Conservation (phyloP, 495 filamentous ascomycete species). For the Clavariopsis aquatica region DNA sequence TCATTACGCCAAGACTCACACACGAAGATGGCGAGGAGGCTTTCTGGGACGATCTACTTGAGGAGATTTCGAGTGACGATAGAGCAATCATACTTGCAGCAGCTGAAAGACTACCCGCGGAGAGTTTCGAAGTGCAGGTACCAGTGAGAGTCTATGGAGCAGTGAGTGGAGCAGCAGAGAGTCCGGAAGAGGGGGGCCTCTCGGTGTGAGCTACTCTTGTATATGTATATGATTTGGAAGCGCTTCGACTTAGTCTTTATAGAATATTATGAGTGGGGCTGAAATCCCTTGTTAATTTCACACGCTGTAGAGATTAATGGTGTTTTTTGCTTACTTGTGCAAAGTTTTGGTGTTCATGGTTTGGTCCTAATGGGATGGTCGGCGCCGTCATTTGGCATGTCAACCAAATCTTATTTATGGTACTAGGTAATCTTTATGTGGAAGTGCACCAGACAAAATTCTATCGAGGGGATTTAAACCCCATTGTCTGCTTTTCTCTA, state of each 20-base stretch:
- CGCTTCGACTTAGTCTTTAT: neutral
- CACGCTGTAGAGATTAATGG: neutral
- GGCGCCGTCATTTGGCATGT: too few species aligned
- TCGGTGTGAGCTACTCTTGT: conserved; percentile 12
- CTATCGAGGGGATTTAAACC: too few species aligned
- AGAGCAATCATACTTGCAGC: conserved; percentile 69
- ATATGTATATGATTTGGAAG: neutral
- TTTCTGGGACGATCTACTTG: conserved; percentile 46
- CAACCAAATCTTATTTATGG: too few species aligned
- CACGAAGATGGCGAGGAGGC: conserved; percentile 19
- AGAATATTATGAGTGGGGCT: neutral
- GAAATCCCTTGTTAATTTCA: neutral
- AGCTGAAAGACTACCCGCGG: conserved; percentile 73
- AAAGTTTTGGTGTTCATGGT: neutral
- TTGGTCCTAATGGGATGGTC: too few species aligned
- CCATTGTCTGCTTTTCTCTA: too few species aligned
- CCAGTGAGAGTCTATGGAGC: conserved; percentile 83
- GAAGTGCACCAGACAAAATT: too few species aligned
- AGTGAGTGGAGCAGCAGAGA: conserved; percentile 43
- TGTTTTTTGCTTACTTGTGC: neutral
- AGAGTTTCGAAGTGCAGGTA: conserved; percentile 87
- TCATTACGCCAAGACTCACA: conserved; percentile 66
- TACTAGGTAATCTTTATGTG: too few species aligned
- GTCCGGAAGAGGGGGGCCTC: conserved; percentile 32
- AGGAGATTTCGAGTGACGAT: conserved; percentile 70